A percentile compares a stretch with the other conserved stretches of the same genome.
These are phyloP conservation scores for Tylopilus rubrobrunneus DNA, from an alignment of 768 basidiomycete species.

Conservation along the genomic window DNA sequence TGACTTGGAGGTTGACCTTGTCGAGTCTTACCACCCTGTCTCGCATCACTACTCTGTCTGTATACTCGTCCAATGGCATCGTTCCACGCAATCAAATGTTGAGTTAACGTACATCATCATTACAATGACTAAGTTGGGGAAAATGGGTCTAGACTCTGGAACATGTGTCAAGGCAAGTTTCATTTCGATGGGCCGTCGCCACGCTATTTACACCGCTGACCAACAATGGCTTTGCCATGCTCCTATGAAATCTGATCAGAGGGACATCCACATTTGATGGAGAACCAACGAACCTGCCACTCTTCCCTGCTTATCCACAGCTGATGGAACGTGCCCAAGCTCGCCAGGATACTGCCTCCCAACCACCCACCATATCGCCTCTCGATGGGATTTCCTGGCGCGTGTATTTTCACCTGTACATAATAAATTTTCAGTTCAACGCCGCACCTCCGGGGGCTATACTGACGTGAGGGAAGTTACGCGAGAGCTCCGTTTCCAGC, in stretches of 20 bases:
- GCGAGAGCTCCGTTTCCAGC: slow-evolving; percentile 67
- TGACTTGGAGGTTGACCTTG: slow-evolving; percentile 38
- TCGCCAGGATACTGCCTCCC: slow-evolving; percentile 92
- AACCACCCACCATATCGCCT: slow-evolving; percentile 92
- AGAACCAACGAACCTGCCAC: slow-evolving; percentile 64
- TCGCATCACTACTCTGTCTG: slow-evolving; percentile 11
- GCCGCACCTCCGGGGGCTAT: background rate
- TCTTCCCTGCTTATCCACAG: slow-evolving; percentile 93
- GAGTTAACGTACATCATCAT: background rate
- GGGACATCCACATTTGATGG: background rate
- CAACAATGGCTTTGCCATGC: slow-evolving; percentile 78
- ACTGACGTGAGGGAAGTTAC: slow-evolving; percentile 77
- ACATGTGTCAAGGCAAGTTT: background rate
- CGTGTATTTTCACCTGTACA: slow-evolving; percentile 81
- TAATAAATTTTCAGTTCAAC: slow-evolving; percentile 7
- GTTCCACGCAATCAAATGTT: background rate
- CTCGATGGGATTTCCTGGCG: slow-evolving; percentile 87
- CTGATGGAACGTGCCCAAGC: slow-evolving; percentile 96
- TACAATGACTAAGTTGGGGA: no score
- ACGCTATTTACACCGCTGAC: slow-evolving; percentile 76
- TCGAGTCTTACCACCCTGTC: slow-evolving; percentile 16
- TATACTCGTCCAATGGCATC: slow-evolving; percentile 13
- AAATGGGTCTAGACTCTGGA: background rate
- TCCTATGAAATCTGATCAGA: slow-evolving; percentile 43
- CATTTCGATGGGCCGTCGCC: slow-evolving; percentile 1